Conservation (phyloP, 202 grass and related monocot genomes). For the Zoysia matrella region DNA sequence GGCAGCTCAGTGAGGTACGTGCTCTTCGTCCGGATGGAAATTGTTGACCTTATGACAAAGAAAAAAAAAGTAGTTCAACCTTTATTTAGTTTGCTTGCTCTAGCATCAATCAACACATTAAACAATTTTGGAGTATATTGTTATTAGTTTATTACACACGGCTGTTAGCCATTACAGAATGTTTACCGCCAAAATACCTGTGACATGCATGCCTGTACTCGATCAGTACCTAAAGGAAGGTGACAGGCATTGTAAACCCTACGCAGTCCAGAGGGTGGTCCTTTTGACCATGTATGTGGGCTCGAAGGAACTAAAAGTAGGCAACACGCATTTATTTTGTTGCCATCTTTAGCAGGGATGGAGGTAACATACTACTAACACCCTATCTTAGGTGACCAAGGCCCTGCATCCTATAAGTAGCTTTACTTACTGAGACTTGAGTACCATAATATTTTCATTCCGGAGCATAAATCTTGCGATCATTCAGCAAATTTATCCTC, state of each 20-base stretch:
- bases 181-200: not conserved
- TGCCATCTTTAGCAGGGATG: constrained; percentile 38
- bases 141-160: not conserved
- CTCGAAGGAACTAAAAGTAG: constrained; percentile 1
- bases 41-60: not conserved
- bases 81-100: too few species aligned
- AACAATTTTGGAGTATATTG: not conserved
- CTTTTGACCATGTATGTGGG: constrained; percentile 9
- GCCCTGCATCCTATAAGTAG: constrained; percentile 12
- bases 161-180: not conserved
- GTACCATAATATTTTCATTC: not conserved
- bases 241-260: not conserved
- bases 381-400: constrained; percentile 24
- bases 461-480: not conserved
- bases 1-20: not conserved
- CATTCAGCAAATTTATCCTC: not conserved
- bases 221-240: not conserved
- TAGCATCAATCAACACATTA: too few species aligned
- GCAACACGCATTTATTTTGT: constrained; percentile 31
- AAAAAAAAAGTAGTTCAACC: too few species aligned
- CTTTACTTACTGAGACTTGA: not conserved
- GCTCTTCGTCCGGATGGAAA: too few species aligned
- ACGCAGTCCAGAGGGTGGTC: constrained; percentile 1
- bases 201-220: not conserved
- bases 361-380: constrained; percentile 40